Base-by-base conservation (phyloP, 2,329 filamentous ascomycete genomes). In the Fusarium graminum region DNA sequence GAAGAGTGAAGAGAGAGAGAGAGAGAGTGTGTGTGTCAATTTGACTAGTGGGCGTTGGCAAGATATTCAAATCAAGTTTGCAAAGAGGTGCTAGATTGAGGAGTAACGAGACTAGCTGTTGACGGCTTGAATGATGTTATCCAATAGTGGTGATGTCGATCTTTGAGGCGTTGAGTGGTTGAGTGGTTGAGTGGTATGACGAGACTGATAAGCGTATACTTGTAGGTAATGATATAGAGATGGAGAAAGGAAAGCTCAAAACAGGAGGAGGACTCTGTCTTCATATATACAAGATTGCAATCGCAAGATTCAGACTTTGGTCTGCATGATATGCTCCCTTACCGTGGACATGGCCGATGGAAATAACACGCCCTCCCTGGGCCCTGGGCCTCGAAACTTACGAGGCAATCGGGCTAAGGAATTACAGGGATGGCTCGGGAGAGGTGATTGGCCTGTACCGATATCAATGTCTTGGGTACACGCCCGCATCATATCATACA, bases 271-370 rank as follows among this genome's bases (percentile, higher is more conserved):
- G 51, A 28, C 6, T 28, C 10, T 26, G 45, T 34, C 45, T 57
- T 44, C 45, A 42, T 66, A 66, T 59, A 72, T 71, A 67, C 63
- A 68, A 34, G 52, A 49, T 58, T 40, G 55, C 55, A 66, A 56
- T 12, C n/a, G 26, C 30, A 46, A 28, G 17, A 46, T 45, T 17
- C 38, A n/a, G 32, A 44, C 17, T 44, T 59, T 46, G 53, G 50
- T 52, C 43, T 58, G 41, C 44, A 63, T 49, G 17, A 22, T 22
- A 22, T 22, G 22, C 6, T 22, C 4, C 22, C 22, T 66, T 39
- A 44, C 39, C 44, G 28, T 67, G 58, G 44, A 50, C 28, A 36
- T 59, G 32, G 36, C 36, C 53, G 51, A 63, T 34, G 47, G 36
- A 60, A 54, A 47, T 14, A 47, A 63, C 52, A 68, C 60, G 16